Base-by-base conservation (phyloP, 2,329 filamentous ascomycete species). In the Nigrospora oryzae region DNA sequence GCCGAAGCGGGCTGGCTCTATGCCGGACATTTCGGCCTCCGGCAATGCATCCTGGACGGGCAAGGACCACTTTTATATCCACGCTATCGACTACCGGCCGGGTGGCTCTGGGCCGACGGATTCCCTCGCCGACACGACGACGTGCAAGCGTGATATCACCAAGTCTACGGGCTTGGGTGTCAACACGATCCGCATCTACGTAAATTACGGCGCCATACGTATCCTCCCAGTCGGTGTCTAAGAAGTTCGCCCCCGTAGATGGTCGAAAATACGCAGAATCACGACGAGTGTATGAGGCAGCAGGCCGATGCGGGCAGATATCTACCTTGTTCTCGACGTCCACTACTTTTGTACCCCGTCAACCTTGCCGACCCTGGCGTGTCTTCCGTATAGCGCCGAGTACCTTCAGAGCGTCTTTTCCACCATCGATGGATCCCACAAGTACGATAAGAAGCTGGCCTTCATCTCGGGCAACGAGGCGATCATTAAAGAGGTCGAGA, bases 281-380 rank as follows among this genome's bases (percentile, higher is more conserved):
- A 96, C 69, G 83, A 90, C 57, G 76, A 81, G 50, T 96, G 90
- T 74, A 96, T 96, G 90, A 71, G 75, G 49, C 74, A 77, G 38
- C 75, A 95, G 49, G 83, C 81, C 43, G 85, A 86, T 57, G 89
- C 88, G 51, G 87, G 87, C 57, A n/a, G n/a, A n/a, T n/a, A 95
- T 95, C 73, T 95, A 95, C 73, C 79, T 95, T 43, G 87, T 94
- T 34, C 74, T 95, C 42, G 89, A 95, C 58, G 86, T 93, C 73
- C 95, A 95, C 79, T 91, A 73, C 77, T 87, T 53, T 74, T 81
- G 53, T 95, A 95, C 75, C 93, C 89, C 2, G 75, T 95, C 69
- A 91, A 93, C 75, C 84, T 89, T 44, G 74, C 70, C 47, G 63
- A 81, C 10, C 87, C 89, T n/a, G 72, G n/a, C n/a, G n/a, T n/a